These are phyloP conservation scores for Cymodocea nodosa DNA, from an alignment of 116 monocot species.

Conservation along the genomic window DNA sequence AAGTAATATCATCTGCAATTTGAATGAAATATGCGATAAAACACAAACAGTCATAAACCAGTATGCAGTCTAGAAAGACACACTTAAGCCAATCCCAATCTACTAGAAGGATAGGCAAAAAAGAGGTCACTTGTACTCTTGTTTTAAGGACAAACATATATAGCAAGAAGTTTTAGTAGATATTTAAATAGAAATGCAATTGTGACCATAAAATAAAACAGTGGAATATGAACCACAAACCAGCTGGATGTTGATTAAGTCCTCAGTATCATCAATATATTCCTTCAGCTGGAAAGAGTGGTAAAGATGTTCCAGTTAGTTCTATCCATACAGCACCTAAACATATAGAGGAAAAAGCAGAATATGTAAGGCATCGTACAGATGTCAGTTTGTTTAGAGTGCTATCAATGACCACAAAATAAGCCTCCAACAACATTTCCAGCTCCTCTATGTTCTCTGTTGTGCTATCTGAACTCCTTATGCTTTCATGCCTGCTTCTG, in stretches of 20 bases:
- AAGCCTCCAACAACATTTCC: conserved; percentile 95
- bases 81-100: no score
- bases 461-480: conserved; percentile 48
- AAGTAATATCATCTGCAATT: no score
- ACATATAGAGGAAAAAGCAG: background rate
- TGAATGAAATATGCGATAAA: no score
- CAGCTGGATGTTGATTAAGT: conserved; percentile 97
- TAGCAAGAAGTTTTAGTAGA: no score
- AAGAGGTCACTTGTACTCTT: background rate
- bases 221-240: conserved; percentile 17
- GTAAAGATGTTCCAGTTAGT: background rate
- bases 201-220: background rate
- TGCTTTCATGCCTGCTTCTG: conserved; percentile 80
- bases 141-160: background rate
- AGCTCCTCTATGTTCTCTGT: conserved; percentile 75
- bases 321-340: background rate
- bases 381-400: conserved; percentile 90
- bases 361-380: conserved; percentile 20
- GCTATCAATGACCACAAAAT: conserved; percentile 89
- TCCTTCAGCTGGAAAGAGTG: conserved; percentile 71
- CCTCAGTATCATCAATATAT: conserved; percentile 96
- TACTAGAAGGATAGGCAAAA: background rate
- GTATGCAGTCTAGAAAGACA: no score
- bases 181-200: background rate
- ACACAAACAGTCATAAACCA: no score